A percentile compares a stretch with the other conserved stretches of the same genome.
Evolutionary conservation across 441 rosid species (phyloP).

Genomic region (Pelargonium citronellum): DNA sequence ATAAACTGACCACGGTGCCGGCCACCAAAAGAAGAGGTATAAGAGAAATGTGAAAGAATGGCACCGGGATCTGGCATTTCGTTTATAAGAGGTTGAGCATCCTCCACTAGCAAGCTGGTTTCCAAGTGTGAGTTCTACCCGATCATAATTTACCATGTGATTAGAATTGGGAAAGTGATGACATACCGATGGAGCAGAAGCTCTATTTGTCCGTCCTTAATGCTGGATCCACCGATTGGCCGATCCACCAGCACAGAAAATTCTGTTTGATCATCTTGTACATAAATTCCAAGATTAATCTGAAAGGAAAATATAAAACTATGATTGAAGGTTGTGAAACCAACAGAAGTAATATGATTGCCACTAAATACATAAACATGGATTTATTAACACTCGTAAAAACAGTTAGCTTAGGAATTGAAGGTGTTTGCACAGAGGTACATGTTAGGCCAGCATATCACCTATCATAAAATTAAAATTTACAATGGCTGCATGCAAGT

Average conservation of each 20-base stretch:
- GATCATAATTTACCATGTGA: background rate
- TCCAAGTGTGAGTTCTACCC: background rate
- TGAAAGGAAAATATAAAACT: slow-evolving; percentile 30
- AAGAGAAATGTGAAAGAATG: no score
- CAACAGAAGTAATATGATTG: background rate
- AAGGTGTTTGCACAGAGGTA: no score
- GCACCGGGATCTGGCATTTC: no score
- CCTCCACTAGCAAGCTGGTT: background rate
- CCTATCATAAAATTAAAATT: no score
- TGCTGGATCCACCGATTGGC: slow-evolving; percentile 80
- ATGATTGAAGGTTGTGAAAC: background rate
- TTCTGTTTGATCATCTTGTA: slow-evolving; percentile 63
- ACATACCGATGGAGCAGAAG: slow-evolving; percentile 88
- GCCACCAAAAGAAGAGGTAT: no score
- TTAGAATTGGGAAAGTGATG: slow-evolving; percentile 6
- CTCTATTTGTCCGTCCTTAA: slow-evolving; percentile 86
- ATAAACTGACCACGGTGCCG: no score
- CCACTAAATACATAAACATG: no score
- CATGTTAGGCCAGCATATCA: no score
- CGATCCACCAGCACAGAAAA: slow-evolving; percentile 90
- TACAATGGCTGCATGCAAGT: no score
- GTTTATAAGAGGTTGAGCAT: no score
- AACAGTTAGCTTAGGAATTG: no score
- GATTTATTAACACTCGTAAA: no score
- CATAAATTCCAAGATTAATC: slow-evolving; percentile 85